Base-by-base conservation (phyloP, 768 basidiomycete genomes). In the Cystofilobasidium bisporidii region DNA sequence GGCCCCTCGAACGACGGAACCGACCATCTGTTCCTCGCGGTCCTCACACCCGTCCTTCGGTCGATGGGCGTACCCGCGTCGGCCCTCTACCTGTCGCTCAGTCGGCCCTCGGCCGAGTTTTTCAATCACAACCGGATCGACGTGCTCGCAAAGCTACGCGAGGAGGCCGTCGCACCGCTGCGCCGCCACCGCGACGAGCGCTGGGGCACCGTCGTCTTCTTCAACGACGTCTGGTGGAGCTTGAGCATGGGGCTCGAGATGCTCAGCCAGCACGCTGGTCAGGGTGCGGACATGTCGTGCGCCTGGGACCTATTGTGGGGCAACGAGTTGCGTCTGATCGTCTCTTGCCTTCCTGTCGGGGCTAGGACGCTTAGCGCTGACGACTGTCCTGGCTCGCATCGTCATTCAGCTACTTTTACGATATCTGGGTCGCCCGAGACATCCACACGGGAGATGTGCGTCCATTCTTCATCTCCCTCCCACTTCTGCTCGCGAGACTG, bases 341-440 rank as follows among this genome's bases (percentile, higher is more conserved):
- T 8, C 10, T 43, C 33, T 12, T 30, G 28, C 12, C 24, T 17
- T 26, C 9, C 50, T 40, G 24, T 33, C 57, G 15, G 40, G 40
- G 10, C 40, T 9, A 41, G n/a, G n/a, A n/a, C n/a, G n/a, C n/a
- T n/a, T n/a, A n/a, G n/a, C n/a, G n/a, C n/a, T n/a, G n/a, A n/a
- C n/a, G n/a, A n/a, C n/a, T n/a, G n/a, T 57, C n/a, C 20, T 55
- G 24, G 8, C 50, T 55, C 24, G 17, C 40, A 41, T 9, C 50
- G 8, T 55, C 24, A 45, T 72, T 72, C 20, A 71, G 70, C 38
- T 73, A 72, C 72, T 77, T 77, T 63, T 76, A 77, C 67, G 76
- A 77, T 61, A 73, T 72, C 26, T 77, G 77, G 77, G 76, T 76
- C 1, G 74, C 75, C n/a, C 71, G 77, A 40, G 75, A 76, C 61